Evolutionary conservation across 1,284 basidiomycete species (phyloP), one percentile per base, ranked within the genome.

Genomic region (Fomitopsis pinicola): DNA sequence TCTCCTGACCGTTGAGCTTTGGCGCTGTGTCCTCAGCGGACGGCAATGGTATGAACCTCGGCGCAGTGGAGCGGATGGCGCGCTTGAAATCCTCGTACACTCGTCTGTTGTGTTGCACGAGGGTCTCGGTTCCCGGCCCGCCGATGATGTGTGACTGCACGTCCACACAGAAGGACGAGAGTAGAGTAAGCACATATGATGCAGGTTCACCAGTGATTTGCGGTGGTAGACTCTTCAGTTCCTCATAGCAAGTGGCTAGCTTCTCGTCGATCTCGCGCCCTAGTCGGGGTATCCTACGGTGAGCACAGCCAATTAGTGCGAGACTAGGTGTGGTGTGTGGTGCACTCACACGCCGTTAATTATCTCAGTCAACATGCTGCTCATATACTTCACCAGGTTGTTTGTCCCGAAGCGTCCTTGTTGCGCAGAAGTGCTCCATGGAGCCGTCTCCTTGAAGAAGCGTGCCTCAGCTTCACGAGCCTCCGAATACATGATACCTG

Each of bases 331-430:
- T 15, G 28, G 35, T 9, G n/a, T 22, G 7, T 4, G 8, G 6
- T 46, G 17, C 33, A 58, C 83, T 53, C 67, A 88, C 87, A 77
- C 79, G 10, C 72, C 71, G 45, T 82, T 78, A 36, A 88, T 86
- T 19, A 84, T 74, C 1, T 71, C 64, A 2, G 83, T 78, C 22
- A 89, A 73, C 3, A 87, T 74, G 30, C 65, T 66, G 60, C 86
- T 86, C 7, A 88, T 73, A 59, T 78, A 78, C 9, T 72, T 65
- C 0, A 88, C 82, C 3, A 89, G 79, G 35, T 81, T 82, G 0
- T 75, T 72, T 35, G 87, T 81, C 0, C 88, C 88, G 56, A 89
- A 84, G 0, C 82, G 77, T 35, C 66, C 66, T 17, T 74, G 78
- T 50, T 82, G 73, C 1, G 63, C 19, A 2, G 84, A 74, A 0